These are phyloP conservation scores for Xerocomus amazonicus DNA, from an alignment of 1,284 basidiomycete genomes.

Conservation along the genomic window DNA sequence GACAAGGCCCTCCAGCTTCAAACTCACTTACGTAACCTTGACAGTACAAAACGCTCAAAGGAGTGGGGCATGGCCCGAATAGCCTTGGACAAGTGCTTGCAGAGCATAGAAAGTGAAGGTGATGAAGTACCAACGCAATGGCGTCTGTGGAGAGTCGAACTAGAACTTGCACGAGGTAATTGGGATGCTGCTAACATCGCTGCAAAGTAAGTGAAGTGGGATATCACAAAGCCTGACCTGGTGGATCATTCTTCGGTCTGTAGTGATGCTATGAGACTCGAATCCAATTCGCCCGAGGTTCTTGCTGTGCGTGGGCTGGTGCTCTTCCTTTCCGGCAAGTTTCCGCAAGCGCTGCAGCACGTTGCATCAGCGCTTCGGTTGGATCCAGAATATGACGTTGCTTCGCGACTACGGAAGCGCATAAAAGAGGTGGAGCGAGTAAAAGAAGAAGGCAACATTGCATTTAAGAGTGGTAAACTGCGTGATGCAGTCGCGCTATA, in stretches of 20 bases:
- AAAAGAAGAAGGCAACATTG: constrained; percentile 81
- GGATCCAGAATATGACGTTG: constrained; percentile 75
- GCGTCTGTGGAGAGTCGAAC: constrained; percentile 75
- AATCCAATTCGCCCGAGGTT: constrained; percentile 74
- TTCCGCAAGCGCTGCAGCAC: constrained; percentile 72
- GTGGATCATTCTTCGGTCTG: background rate
- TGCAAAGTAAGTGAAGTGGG: constrained; percentile 55
- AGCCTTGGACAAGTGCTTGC: constrained; percentile 68
- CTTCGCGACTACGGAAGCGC: constrained; percentile 69
- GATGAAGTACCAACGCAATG: constrained; percentile 72
- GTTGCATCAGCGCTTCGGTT: constrained; percentile 69
- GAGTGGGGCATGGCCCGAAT: constrained; percentile 71
- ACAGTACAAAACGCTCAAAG: constrained; percentile 51
- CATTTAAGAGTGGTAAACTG: constrained; percentile 66
- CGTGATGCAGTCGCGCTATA: constrained; percentile 70
- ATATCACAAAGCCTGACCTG: constrained; percentile 1
- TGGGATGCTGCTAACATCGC: constrained; percentile 69
- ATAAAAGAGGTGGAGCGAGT: constrained; percentile 75
- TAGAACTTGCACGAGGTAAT: constrained; percentile 66
- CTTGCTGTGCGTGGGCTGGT: constrained; percentile 79
- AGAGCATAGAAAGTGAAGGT: constrained; percentile 69
- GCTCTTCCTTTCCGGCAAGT: constrained; percentile 71
- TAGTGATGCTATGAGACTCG: constrained; percentile 73
- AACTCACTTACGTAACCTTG: constrained; percentile 62
- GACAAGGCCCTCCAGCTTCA: constrained; percentile 59